Base-by-base conservation (phyloP, 176 grass and related monocot species). In the Oryza meyeriana region DNA sequence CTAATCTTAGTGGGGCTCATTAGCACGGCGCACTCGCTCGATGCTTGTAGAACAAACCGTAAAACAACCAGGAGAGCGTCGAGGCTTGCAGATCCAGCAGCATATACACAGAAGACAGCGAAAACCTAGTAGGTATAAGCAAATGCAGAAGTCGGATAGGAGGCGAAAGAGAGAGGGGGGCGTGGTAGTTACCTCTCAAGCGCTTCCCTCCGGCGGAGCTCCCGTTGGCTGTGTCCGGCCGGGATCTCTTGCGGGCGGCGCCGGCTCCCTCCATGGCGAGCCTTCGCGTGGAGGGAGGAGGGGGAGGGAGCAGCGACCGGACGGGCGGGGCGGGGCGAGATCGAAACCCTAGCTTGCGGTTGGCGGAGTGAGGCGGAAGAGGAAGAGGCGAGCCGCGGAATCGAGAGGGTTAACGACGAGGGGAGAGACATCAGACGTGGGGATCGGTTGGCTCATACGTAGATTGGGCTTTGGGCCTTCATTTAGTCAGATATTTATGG, bases 181-280 rank as follows among this genome's bases (percentile, higher is more conserved):
- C 3, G 0, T 13, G 4, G 25, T 85, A 10, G 22, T 58, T 79
- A 94, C 93, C 93, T 89, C 33, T 94, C 4, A 50, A 73, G 64
- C 93, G 89, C 93, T 94, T 94, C 57, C 55, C 69, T 5, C 87
- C 87, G 13, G 62, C 66, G 30, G 9, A 77, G 12, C 45, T 16
- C 22, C 87, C 87, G 71, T 94, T 94, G 52, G 64, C 69, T 25
- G 70, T 66, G 12, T 89, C 89, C 45, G 24, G 42, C 16, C 92
- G 76, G 32, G 59, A 85, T 31, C 93, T 85, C 87, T 94, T 94
- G 85, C 89, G 70, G 57, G 81, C 78, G 33, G 83, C 75, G 47
- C 58, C 33, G 11, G 58, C 59, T 64, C 59, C 80, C 69, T 94
- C 93, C 93, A 94, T 94, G 84, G 67, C 47, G 66, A 66, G 66